Evolutionary conservation across 306 rosid genomes (phyloP), one percentile per base, ranked within the genome.

Genomic region (Gynostemma pentaphyllum): DNA sequence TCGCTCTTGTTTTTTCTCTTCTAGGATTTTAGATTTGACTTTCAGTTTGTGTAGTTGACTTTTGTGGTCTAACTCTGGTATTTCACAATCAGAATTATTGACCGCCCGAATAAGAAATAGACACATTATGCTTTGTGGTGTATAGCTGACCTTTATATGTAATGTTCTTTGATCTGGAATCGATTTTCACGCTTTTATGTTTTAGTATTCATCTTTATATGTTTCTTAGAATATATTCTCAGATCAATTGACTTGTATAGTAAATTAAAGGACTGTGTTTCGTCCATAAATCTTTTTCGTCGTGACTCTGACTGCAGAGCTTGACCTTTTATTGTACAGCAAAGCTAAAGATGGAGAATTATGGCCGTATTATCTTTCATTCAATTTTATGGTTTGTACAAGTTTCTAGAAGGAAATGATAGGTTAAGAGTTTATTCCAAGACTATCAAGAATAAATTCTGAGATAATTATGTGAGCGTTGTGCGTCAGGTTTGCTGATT

Each of bases 11-110:
- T 15, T 61, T 50, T 29, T 47, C 7, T 16, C 13, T 5, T n/a
- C n/a, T 23, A 27, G 62, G 64, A 57, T 57, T 36, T 36, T 57
- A 55, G 62, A 18, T 32, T 55, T 55, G 26, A 32, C 62, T 55
- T 55, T 55, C 26, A 32, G 44, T 55, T 55, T 55, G 24, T 55
- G 27, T 55, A 32, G 62, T 55, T 55, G 26, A 32, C 27, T 32
- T 16, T 34, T 29, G 9, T 18, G 62, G 62, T 55, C 44, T 55
- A 42, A 55, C 42, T 32, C 27, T 27, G 37, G 37, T 32, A 32
- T n/a, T 32, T 32, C 37, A 32, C 37, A 55, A 30, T 55, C 23
- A 32, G 44, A 55, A 50, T 23, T 50, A n/a, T 23, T 50, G 56
- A 23, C 56, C 56, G 22, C 56, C 30, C 11, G 6, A 46, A 52